Evolutionary conservation across 2,329 filamentous ascomycete species (phyloP), one percentile per base, ranked within the genome.

Genomic region (Immersiporthe knoxdaviesiana): DNA sequence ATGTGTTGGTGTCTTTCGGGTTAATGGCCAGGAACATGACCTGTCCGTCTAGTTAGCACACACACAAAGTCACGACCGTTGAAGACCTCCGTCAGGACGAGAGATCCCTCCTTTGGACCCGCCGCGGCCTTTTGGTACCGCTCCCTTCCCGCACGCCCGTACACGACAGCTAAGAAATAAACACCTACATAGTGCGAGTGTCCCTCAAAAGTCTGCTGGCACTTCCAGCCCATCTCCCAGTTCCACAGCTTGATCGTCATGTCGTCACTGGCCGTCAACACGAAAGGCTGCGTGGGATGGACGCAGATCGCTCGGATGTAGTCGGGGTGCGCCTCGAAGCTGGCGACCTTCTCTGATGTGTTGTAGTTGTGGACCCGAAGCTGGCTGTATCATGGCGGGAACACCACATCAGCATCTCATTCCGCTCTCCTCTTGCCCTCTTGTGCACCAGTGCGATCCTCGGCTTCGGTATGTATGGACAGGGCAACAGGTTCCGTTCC

Each of bases 191-290:
- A 97, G 83, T 97, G 96, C 75, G 91, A 92, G 79, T 99, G 97
- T 39, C 96, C 96, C 79, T 98, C 95, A 77, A 97, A 99, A 59
- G 68, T 72, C 68, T 70, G 68, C 56, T 70, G 70, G 54, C 95
- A 98, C 81, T 97, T 97, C 96, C 96, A 99, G 74, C 90, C 90
- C 81, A 96, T 97, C 76, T 99, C 96, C 96, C 96, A 99, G 79
- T 99, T 94, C 94, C 96, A 99, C 64, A 97, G 86, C 86, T 96
- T 97, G 79, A 97, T 97, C 68, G 94, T 97, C 94, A 97, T 97
- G 79, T 97, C 94, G 91, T 97, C 94, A 73, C 92, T 96, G 73
- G 96, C 96, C 67, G 96, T 99, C 70, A 99, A 86, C 66, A 98
- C 93, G 77, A 97, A 98, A 1, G 96, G 94, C 78, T 97, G 94